These are phyloP conservation scores for Colletotrichum tropicale DNA, from an alignment of 2,329 filamentous ascomycete genomes.

Conservation along the genomic window DNA sequence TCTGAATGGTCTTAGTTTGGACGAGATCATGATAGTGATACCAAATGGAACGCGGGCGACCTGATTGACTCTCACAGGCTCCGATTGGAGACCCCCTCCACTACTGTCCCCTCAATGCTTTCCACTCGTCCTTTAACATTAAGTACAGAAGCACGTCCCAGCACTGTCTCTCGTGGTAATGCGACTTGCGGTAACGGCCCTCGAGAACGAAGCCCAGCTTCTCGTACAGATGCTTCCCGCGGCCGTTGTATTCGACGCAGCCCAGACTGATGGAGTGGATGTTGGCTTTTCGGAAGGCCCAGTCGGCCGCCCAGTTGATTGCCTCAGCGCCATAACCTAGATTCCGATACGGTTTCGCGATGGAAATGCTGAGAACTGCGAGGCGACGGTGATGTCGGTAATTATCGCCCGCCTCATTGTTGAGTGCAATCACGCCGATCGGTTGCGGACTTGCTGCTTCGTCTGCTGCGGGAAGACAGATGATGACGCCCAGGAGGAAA, in stretches of 20 bases:
- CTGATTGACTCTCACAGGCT: neutral
- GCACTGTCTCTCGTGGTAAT: constrained; percentile 45
- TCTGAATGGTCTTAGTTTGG: neutral
- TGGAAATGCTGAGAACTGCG: constrained; percentile 36
- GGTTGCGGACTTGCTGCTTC: neutral
- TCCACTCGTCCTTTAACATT: constrained; percentile 45
- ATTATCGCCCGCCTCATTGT: neutral
- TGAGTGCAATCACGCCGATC: neutral
- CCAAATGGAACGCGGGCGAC: neutral
- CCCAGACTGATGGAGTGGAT: constrained; percentile 47
- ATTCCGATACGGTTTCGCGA: constrained; percentile 37
- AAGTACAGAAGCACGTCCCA: constrained; percentile 34
- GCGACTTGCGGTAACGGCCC: constrained; percentile 36
- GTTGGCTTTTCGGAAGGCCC: constrained; percentile 47
- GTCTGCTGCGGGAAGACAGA: neutral
- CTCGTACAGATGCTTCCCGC: constrained; percentile 46
- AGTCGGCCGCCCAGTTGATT: constrained; percentile 50
- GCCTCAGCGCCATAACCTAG: constrained; percentile 51
- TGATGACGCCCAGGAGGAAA: neutral
- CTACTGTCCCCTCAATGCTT: neutral
- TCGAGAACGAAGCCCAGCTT: constrained; percentile 49
- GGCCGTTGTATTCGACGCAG: constrained; percentile 45
- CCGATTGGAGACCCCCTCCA: neutral
- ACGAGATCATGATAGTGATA: neutral
- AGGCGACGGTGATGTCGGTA: neutral